phyloP scores from a whole-genome alignment of 2,329 filamentous ascomycete genomes.

The Calonectria hawksworthii region DNA sequence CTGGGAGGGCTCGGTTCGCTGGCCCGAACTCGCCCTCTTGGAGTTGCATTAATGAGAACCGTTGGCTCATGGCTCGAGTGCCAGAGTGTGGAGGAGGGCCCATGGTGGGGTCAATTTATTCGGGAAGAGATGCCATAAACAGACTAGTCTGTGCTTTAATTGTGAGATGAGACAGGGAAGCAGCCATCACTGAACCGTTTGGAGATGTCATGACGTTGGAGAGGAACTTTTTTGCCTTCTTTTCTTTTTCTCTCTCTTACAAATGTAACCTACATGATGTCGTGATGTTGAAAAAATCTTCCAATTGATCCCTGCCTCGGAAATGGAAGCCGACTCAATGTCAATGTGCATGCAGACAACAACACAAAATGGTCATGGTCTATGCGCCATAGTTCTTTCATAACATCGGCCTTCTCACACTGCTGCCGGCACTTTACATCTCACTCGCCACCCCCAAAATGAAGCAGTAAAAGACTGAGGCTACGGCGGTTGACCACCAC shows the following conservation, averaged over 20 bases:
- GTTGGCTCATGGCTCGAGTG: background rate
- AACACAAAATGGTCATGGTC: background rate
- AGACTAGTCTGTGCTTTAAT: background rate
- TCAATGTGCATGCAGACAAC: too few relatives aligned
- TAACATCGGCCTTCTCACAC: background rate
- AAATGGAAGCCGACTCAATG: background rate
- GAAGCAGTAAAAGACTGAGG: constrained; percentile 1
- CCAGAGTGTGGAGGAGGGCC: background rate
- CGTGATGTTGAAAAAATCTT: too few relatives aligned
- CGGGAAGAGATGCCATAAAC: constrained; percentile 6
- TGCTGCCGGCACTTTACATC: background rate
- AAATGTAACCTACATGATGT: too few relatives aligned
- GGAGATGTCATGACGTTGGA: background rate
- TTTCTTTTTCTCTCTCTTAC: too few relatives aligned
- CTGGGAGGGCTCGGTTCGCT: background rate
- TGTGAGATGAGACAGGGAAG: background rate
- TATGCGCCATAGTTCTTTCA: background rate
- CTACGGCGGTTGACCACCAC: constrained; percentile 1
- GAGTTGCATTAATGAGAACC: constrained; percentile 6
- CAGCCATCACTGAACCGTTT: background rate
- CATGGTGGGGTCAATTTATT: background rate
- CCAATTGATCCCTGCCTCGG: too few relatives aligned
- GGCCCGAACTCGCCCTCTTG: background rate
- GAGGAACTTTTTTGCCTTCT: background rate
- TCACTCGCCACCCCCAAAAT: constrained; percentile 3